Percentiles rank a stretch among this genome's conserved stretches.
These are phyloP conservation scores for Populus ilicifolia DNA, from an alignment of 345 rosid genomes.

Conservation along the genomic window DNA sequence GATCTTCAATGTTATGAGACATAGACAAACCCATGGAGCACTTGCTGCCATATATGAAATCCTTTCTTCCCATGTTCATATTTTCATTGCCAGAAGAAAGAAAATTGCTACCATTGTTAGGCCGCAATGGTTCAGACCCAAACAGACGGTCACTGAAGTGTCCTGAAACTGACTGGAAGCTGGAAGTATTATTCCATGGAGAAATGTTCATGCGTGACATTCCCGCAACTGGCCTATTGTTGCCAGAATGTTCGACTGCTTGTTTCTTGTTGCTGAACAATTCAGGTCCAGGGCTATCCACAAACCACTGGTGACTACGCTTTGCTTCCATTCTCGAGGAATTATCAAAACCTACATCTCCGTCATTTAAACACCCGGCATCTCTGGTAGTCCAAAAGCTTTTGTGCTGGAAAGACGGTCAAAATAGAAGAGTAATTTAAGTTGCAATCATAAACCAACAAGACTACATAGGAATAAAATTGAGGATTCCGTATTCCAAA, in stretches of 20 bases:
- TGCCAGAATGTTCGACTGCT: conserved; percentile 45
- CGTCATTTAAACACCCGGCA: conserved; percentile 25
- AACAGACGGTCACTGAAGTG: conserved; percentile 61
- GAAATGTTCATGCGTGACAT: conserved; percentile 36
- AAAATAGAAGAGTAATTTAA: background rate
- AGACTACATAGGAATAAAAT: background rate
- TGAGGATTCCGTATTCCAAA: background rate
- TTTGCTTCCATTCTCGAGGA: conserved; percentile 59
- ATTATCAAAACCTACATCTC: conserved; percentile 47
- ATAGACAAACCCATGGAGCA: conserved; percentile 52
- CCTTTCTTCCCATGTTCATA: conserved; percentile 39
- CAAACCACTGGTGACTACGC: conserved; percentile 72
- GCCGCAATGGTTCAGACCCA: conserved; percentile 53
- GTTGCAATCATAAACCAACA: conserved; percentile 5
- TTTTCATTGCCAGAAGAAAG: conserved; percentile 35
- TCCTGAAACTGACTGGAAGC: conserved; percentile 54
- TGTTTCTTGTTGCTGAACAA: conserved; percentile 74
- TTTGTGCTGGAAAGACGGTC: conserved; percentile 57
- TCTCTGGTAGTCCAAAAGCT: conserved; percentile 59
- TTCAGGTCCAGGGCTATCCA: conserved; percentile 54
- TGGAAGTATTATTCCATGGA: conserved; percentile 58
- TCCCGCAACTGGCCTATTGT: conserved; percentile 28
- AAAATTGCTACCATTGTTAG: conserved; percentile 42
- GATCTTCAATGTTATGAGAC: conserved; percentile 52
- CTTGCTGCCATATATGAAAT: conserved; percentile 35